These are phyloP conservation scores for Hypsizygus marmoreus DNA, from an alignment of 768 basidiomycete species.

Conservation along the genomic window DNA sequence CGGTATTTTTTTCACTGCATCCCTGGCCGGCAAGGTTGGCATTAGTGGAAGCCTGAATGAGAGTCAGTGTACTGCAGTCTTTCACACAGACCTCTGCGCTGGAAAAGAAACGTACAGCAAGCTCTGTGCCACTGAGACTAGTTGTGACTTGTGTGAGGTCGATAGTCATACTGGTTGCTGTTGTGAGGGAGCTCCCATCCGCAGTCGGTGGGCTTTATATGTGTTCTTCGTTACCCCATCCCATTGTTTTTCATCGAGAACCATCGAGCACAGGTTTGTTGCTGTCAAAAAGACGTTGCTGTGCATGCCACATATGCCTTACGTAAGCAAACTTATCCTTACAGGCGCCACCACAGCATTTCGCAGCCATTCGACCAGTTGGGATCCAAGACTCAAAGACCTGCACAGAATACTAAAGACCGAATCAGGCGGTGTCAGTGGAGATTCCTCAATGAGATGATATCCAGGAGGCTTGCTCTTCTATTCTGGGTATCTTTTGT, in stretches of 20 bases:
- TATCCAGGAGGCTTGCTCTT: constrained; percentile 32
- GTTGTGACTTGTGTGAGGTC: neutral
- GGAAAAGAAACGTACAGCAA: neutral
- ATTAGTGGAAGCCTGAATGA: neutral
- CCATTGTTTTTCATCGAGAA: neutral
- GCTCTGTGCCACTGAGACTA: neutral
- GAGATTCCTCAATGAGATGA: constrained; percentile 13
- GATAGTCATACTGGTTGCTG: neutral
- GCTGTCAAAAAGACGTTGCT: neutral
- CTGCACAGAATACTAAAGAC: neutral
- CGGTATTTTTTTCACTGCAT: neutral
- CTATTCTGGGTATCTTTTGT: constrained; percentile 63
- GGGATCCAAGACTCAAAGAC: neutral
- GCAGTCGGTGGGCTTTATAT: neutral
- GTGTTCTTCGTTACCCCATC: neutral
- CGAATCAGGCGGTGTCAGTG: neutral
- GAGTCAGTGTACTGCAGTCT: neutral
- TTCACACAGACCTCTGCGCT: too few relatives aligned
- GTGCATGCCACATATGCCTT: neutral
- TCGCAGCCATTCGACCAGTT: neutral
- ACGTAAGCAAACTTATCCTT: neutral
- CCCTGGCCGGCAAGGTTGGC: neutral
- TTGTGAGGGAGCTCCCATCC: neutral
- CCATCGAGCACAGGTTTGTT: neutral
- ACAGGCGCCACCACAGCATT: neutral